Base-by-base conservation (phyloP, 2,329 filamentous ascomycete species). In the Elsinoe perseae region DNA sequence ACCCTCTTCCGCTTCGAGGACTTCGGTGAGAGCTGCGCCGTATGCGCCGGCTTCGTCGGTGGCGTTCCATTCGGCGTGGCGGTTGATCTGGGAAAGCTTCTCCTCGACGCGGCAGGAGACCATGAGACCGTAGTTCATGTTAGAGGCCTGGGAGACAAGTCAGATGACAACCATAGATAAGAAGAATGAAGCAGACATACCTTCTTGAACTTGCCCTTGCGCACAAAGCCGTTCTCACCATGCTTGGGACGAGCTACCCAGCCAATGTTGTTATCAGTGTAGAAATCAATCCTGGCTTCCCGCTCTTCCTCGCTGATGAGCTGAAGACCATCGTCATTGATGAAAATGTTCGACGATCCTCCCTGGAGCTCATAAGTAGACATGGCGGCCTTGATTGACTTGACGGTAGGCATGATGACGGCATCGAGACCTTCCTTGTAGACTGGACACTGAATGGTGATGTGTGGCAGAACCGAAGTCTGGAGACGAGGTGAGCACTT, bases 401-500 rank as follows among this genome's bases (percentile, higher is more conserved):
- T 83, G 64, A 91, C 81, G 0, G 87, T 92, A 5, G 87, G 87
- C 21, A 78, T 80, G 64, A 91, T 90, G 69, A 95, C 89, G 59
- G 77, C 81, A 32, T 74, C 73, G 2, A 95, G 77, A 61, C 88
- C 87, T 69, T 95, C 89, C 69, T 92, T 93, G 75, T 93, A 95
- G 0, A 95, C 87, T 4, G 89, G 89, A 68, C 87, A 91, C 66
- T 95, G 89, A 42, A 95, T 87, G 2, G 74, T 77, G 61, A 89
- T 77, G 65, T 89, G 87, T 1, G 86, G 86, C 14, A 91, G 76
- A 21, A 75, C 66, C 4, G 72, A 64, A 1, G 71, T 73, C 57
- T 80, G 79, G 23, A 90, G 70, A 48, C 86, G 76, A 18, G 79
- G 79, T 1, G 85, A 83, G 8, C 84, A 77, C n/a, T 77, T 76